These are phyloP conservation scores for Sporothrix dimorphospora DNA, from an alignment of 2,329 filamentous ascomycete species.

Conservation along the genomic window DNA sequence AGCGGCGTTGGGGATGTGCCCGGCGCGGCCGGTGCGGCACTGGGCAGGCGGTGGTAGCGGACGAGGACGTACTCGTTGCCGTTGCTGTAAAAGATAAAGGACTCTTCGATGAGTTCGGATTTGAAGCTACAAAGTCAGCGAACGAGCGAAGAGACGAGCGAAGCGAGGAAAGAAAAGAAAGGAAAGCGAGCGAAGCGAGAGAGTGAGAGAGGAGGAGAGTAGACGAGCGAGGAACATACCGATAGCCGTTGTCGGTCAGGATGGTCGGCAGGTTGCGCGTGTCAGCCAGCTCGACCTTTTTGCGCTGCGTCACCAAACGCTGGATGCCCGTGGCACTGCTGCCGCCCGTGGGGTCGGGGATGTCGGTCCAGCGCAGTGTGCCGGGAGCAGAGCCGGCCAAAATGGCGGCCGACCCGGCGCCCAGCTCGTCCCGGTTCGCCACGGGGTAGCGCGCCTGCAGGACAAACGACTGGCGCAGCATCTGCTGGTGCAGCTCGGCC, in stretches of 20 bases:
- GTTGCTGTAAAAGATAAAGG: constrained; percentile 57
- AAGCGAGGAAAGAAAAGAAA: not conserved
- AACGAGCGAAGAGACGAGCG: constrained; percentile 21
- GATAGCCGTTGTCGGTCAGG: constrained; percentile 56
- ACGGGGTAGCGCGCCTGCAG: constrained; percentile 61
- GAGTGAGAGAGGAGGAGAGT: too few species aligned
- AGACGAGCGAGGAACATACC: constrained; percentile 42
- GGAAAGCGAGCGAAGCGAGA: constrained; percentile 19
- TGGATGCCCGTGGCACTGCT: constrained; percentile 34
- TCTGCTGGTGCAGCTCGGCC: constrained; percentile 58
- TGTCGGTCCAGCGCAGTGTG: constrained; percentile 61
- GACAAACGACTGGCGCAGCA: constrained; percentile 60
- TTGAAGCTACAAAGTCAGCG: constrained; percentile 48
- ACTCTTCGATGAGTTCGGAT: constrained; percentile 57
- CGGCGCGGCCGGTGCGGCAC: not conserved
- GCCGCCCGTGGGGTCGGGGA: constrained; percentile 59
- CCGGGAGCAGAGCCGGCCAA: constrained; percentile 40
- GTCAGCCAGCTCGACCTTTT: constrained; percentile 60
- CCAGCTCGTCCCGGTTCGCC: constrained; percentile 51
- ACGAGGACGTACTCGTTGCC: constrained; percentile 58
- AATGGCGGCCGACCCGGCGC: constrained; percentile 35
- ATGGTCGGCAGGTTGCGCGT: constrained; percentile 53
- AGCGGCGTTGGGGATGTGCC: constrained; percentile 40
- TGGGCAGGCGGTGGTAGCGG: constrained; percentile 49
- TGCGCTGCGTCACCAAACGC: constrained; percentile 55